Conservation (phyloP, 148 eudicot species). For the Camellia granthamiana region DNA sequence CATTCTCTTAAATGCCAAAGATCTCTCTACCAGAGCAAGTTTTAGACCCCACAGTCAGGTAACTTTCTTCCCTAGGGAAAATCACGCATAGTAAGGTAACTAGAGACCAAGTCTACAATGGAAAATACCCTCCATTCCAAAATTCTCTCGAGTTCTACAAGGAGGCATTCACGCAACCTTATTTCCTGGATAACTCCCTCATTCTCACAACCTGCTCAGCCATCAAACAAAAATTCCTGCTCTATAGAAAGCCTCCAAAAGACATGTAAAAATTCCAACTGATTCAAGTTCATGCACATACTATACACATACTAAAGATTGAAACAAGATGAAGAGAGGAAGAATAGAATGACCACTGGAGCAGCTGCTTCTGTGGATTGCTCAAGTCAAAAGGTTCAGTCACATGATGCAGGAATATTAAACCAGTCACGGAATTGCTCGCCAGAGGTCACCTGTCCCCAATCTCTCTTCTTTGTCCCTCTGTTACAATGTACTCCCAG, state of each 20-base stretch:
- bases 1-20: not conserved
- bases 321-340: not conserved
- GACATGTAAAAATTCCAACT: not conserved
- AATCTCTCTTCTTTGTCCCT: too few species aligned
- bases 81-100: not conserved
- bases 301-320: not conserved
- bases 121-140: not conserved
- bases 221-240: not conserved
- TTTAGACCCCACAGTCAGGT: too few species aligned
- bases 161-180: not conserved
- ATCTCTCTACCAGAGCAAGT: not conserved
- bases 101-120: not conserved
- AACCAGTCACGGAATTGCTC: too few species aligned
- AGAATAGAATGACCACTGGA: slow-evolving; percentile 6
- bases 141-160: not conserved
- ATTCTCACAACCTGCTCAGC: not conserved
- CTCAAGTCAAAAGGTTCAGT: slow-evolving; percentile 18
- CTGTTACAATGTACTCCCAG: too few species aligned
- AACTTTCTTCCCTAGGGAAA: not conserved
- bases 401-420: too few species aligned
- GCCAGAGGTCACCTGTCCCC: too few species aligned
- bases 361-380: slow-evolving; percentile 37
- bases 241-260: slow-evolving; percentile 2
- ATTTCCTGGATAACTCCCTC: not conserved
- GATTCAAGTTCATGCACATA: not conserved